These are phyloP conservation scores for Pistacia integerrima DNA, from an alignment of 345 rosid species.

Conservation along the genomic window DNA sequence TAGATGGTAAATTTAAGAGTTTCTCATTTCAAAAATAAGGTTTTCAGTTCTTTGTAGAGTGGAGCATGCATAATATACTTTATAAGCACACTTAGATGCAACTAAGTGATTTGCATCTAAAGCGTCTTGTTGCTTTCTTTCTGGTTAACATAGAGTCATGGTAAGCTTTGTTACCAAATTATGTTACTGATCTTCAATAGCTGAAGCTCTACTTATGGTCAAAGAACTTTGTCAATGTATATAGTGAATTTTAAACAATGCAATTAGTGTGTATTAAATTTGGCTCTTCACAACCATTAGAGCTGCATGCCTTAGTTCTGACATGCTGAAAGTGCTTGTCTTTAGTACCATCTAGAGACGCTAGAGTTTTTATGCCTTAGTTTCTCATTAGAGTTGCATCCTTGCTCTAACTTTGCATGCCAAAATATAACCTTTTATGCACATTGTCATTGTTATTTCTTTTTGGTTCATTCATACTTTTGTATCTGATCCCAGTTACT, in stretches of 20 bases:
- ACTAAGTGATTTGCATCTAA: neutral
- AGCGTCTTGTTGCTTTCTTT: neutral
- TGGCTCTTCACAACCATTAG: neutral
- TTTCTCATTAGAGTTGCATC: no score
- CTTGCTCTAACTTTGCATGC: no score
- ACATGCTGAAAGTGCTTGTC: neutral
- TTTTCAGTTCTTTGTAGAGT: neutral
- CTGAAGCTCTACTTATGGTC: neutral
- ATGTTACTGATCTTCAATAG: neutral
- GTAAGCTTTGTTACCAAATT: neutral
- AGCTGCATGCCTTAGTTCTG: neutral
- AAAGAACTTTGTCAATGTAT: neutral
- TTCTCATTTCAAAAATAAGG: neutral
- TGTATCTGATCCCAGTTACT: conserved; percentile 22
- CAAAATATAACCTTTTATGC: neutral
- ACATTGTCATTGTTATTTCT: neutral
- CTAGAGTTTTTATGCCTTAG: no score
- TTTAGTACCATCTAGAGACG: neutral
- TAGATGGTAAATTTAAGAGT: neutral
- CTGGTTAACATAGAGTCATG: neutral
- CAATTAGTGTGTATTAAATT: neutral
- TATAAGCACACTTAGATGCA: neutral
- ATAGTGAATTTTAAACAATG: neutral
- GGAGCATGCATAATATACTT: neutral
- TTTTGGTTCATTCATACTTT: conserved; percentile 3